Percentiles rank a stretch among this genome's conserved stretches.
Evolutionary conservation across 2,329 filamentous ascomycete species (phyloP).

Genomic region (Teratosphaeria epicoccoides): DNA sequence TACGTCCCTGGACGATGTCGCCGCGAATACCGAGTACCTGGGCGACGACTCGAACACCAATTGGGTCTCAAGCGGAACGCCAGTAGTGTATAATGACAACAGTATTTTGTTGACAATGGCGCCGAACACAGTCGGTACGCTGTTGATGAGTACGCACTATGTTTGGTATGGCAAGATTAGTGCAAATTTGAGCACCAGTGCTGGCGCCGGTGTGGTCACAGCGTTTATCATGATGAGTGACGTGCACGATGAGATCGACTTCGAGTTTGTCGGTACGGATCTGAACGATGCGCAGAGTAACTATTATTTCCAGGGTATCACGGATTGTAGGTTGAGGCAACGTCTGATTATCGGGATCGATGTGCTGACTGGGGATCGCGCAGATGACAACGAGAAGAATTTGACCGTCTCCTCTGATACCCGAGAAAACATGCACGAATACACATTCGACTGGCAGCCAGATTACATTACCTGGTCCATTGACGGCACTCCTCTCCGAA

Average conservation of each 20-base stretch:
- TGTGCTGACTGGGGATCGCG: constrained; percentile 1
- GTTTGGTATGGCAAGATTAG: constrained; percentile 96
- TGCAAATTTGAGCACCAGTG: constrained; percentile 72
- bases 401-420: constrained; percentile 55
- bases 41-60: constrained; percentile 70
- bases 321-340: constrained; percentile 59
- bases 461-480: constrained; percentile 79
- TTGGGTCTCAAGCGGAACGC: constrained; percentile 79
- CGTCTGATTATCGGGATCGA: background rate
- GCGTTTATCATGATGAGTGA: constrained; percentile 94
- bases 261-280: constrained; percentile 81
- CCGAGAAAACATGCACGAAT: constrained; percentile 70
- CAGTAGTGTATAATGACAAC: constrained; percentile 55
- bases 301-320: constrained; percentile 92
- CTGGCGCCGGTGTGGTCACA: constrained; percentile 82
- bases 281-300: constrained; percentile 76
- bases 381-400: constrained; percentile 68
- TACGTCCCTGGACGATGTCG: constrained; percentile 57
- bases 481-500: constrained; percentile 68
- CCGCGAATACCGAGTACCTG: constrained; percentile 68
- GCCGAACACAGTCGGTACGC: constrained; percentile 70
- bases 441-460: constrained; percentile 86
- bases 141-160: constrained; percentile 74
- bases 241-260: constrained; percentile 97
- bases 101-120: constrained; percentile 78